phyloP scores from a whole-genome alignment of 2,329 filamentous ascomycete genomes.

The Microcera coccophila region DNA sequence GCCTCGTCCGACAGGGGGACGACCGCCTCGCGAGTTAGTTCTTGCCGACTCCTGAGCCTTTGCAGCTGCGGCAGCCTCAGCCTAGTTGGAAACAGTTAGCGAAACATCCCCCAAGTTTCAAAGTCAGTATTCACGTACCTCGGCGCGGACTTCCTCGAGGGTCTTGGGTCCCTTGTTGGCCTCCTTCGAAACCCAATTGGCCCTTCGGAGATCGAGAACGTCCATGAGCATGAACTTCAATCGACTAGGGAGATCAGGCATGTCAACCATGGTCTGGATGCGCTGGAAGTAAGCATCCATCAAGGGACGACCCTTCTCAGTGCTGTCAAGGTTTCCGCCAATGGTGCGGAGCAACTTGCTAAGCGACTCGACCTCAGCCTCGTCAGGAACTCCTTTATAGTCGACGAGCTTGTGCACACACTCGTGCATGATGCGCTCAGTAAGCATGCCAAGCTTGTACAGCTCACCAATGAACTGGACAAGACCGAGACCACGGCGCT shows the following conservation, averaged over 20 bases:
- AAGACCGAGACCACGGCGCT: slow-evolving; percentile 93
- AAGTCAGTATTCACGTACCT: slow-evolving; percentile 47
- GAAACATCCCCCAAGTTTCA: slow-evolving; percentile 1
- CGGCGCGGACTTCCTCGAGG: slow-evolving; percentile 82
- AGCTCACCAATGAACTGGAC: slow-evolving; percentile 99
- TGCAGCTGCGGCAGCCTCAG: slow-evolving; percentile 71
- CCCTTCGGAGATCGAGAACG: slow-evolving; percentile 75
- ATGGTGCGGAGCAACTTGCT: slow-evolving; percentile 90
- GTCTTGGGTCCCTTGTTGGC: slow-evolving; percentile 94
- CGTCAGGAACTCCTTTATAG: slow-evolving; percentile 87
- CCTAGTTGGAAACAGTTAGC: slow-evolving; percentile 36
- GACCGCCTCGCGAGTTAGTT: slow-evolving; percentile 62
- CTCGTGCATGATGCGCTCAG: slow-evolving; percentile 98
- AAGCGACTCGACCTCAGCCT: slow-evolving; percentile 93
- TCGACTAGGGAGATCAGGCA: slow-evolving; percentile 78
- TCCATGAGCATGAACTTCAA: slow-evolving; percentile 97
- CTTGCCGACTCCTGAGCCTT: slow-evolving; percentile 72
- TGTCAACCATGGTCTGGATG: slow-evolving; percentile 76
- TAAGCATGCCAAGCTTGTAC: slow-evolving; percentile 98
- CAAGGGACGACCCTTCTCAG: slow-evolving; percentile 77
- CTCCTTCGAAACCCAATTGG: slow-evolving; percentile 82
- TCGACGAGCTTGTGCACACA: slow-evolving; percentile 97
- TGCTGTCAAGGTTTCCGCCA: slow-evolving; percentile 77
- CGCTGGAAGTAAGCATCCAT: slow-evolving; percentile 94
- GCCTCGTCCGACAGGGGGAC: slow-evolving; percentile 72